These are phyloP conservation scores for Pseudogymnoascus sp. DNA, from an alignment of 2,329 filamentous ascomycete genomes.

Conservation along the genomic window DNA sequence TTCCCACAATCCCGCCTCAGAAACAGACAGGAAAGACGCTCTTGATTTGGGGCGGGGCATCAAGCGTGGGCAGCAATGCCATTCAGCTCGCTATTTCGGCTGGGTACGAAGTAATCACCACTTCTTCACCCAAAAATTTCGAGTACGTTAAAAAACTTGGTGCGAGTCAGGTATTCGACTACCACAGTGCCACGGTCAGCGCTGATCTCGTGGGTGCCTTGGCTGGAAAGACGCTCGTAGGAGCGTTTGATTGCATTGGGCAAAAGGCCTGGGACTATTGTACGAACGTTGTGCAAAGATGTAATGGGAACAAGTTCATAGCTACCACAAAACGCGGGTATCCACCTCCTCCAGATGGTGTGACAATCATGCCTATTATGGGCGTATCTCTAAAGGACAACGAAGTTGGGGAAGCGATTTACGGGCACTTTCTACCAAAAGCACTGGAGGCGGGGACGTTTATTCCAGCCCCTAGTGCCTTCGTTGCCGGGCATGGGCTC, in stretches of 20 bases:
- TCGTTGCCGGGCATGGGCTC: constrained; percentile 35
- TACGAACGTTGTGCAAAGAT: constrained; percentile 24
- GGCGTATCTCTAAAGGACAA: constrained; percentile 26
- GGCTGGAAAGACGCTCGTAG: constrained; percentile 25
- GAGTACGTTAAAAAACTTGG: constrained; percentile 33
- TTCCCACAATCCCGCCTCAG: constrained; percentile 19
- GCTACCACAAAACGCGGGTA: constrained; percentile 4
- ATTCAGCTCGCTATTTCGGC: constrained; percentile 37
- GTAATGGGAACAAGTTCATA: constrained; percentile 23
- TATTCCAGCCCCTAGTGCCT: constrained; percentile 31
- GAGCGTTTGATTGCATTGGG: constrained; percentile 27
- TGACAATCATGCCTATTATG: constrained; percentile 25
- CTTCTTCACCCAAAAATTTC: constrained; percentile 30
- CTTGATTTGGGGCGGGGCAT: constrained; percentile 27
- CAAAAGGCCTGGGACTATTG: constrained; percentile 20
- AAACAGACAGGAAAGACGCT: constrained; percentile 29
- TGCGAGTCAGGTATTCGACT: constrained; percentile 37
- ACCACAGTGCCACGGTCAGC: constrained; percentile 18
- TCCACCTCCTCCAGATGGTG: constrained; percentile 22
- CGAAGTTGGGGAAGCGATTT: constrained; percentile 26
- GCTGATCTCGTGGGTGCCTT: constrained; percentile 14
- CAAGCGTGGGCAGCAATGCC: constrained; percentile 24
- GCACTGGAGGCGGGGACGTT: constrained; percentile 32
- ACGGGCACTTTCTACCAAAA: constrained; percentile 31
- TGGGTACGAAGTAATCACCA: constrained; percentile 35